Evolutionary conservation across 2,329 filamentous ascomycete species (phyloP).

Genomic region (Cordyceps pruinosa): DNA sequence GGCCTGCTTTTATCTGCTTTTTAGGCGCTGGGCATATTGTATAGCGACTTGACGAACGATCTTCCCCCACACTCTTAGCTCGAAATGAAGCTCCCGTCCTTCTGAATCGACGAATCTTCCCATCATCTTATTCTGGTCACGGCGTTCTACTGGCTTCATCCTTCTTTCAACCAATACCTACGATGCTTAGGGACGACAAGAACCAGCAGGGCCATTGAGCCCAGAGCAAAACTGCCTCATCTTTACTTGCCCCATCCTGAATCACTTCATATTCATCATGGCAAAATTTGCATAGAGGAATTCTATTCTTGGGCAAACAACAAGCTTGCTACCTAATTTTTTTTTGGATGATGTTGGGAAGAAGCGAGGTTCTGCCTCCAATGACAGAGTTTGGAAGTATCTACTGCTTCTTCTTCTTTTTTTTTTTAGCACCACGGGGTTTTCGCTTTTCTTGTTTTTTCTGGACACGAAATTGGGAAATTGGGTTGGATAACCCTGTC

Average conservation of each 20-base stretch:
- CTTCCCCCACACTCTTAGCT: neutral
- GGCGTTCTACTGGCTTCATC: neutral
- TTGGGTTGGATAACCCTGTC: neutral
- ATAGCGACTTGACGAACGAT: neutral
- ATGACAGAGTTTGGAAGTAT: neutral
- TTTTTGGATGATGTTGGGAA: neutral
- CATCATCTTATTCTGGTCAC: neutral
- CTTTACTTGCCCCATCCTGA: neutral
- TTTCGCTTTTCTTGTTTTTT: neutral
- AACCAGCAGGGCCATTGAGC: neutral
- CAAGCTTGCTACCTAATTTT: neutral
- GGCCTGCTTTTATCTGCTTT: neutral
- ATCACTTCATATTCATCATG: neutral
- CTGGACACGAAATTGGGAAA: neutral
- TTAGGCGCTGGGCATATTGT: neutral
- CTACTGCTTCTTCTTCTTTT: constrained; percentile 10
- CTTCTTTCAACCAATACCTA: neutral
- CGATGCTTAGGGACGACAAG: neutral
- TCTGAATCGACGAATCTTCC: neutral
- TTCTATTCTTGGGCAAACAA: neutral
- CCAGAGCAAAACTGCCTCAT: neutral
- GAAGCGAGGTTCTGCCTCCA: neutral
- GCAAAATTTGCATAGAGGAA: neutral
- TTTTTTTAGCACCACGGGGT: too few relatives aligned
- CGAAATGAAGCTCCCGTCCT: neutral